Base-by-base conservation (phyloP, 768 basidiomycete genomes). In the Termitomyces sp. region DNA sequence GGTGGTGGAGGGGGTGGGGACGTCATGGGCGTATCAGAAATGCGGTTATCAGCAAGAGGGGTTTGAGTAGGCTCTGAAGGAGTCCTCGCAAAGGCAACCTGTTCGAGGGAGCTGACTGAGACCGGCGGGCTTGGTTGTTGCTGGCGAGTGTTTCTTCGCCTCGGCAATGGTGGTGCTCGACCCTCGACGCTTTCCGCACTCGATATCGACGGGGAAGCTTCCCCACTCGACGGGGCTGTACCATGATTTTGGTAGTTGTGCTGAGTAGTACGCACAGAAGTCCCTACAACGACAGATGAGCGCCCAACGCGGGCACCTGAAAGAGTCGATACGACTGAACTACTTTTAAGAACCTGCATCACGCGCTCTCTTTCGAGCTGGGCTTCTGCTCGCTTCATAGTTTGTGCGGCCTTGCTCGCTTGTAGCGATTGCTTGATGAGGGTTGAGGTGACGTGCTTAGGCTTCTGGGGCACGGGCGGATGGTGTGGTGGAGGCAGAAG, bases 401-500 rank as follows among this genome's bases (percentile, higher is more conserved):
- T 80, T 68, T 88, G 85, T 1, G 82, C 90, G 0, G 82, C 80
- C 64, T 88, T 88, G 57, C 81, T 84, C 6, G 90, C 90, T 53
- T 87, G 84, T 0, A 92, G 72, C 22, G 83, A 85, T 69, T 91
- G 88, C 58, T 80, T 80, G 73, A 89, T 89, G n/a, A 89, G 72
- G 0, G 80, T 77, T 12, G 83, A 86, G 24, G 83, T 84, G 30
- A 82, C 70, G 54, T 88, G 86, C 0, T 70, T 61, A 2, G 73
- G 75, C 63, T 78, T 79, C 45, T 75, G 72, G 12, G 74, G 74
- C 7, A 70, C 58, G 20, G 64, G 59, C 43, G 62, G 63, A 35
- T 65, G 62, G 12, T 58, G 58, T 22, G 62, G 59, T 20, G 64
- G 61, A 3, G 59, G 57, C 12, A 57, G 57, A 24, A 36, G 50